Conservation (phyloP, 2,329 filamentous ascomycete species). For the Verticillium klebahnii region DNA sequence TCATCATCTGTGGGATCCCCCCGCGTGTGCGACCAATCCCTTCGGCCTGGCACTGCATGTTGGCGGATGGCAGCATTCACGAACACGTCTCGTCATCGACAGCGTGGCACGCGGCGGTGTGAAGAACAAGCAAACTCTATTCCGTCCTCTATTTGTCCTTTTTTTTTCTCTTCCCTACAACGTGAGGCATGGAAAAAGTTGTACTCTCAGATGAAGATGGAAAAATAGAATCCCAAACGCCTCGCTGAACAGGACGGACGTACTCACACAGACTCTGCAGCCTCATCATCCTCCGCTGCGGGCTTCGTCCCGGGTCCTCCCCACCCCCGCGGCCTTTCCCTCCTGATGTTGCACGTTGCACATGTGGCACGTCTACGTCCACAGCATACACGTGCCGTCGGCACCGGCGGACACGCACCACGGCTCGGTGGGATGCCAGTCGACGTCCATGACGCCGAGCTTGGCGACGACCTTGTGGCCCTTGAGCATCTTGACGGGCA, state of each 20-base stretch:
- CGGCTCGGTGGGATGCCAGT: constrained; percentile 92
- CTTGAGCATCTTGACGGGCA: constrained; percentile 88
- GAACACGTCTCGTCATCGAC: background rate
- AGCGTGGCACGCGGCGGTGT: background rate
- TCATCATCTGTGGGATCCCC: background rate
- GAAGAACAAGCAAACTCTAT: background rate
- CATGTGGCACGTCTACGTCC: constrained; percentile 49
- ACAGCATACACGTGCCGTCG: constrained; percentile 87
- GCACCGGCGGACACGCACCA: constrained; percentile 94
- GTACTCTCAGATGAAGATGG: background rate
- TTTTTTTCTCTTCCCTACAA: background rate
- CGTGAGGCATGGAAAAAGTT: background rate
- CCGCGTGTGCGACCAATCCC: background rate
- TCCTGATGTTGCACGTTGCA: too few species aligned
- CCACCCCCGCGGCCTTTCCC: too few species aligned
- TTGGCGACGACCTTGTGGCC: constrained; percentile 85
- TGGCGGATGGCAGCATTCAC: too few species aligned
- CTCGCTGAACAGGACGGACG: constrained; percentile 1
- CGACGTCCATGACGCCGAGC: constrained; percentile 85
- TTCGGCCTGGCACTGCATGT: too few species aligned
- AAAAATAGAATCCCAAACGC: background rate
- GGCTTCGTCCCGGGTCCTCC: too few species aligned
- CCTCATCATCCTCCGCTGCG: background rate
- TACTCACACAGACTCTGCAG: background rate
- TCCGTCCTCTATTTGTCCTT: background rate